Percentiles rank a stretch among this genome's conserved stretches.
Evolutionary conservation across 805 yeast species (phyloP).

Genomic region (Cephaloascus albidus): DNA sequence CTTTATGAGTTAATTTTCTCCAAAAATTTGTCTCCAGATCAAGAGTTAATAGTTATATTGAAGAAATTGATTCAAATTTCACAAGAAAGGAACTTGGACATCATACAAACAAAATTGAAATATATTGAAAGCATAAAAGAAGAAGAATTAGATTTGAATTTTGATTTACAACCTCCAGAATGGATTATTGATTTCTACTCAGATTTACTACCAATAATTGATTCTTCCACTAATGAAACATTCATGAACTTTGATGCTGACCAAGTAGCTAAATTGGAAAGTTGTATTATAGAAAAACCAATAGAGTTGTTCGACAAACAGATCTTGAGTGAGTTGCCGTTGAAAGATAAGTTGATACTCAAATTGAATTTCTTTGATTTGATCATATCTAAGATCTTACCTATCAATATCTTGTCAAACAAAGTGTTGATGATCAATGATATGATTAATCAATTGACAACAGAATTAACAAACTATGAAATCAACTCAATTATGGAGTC

Average conservation of each 20-base stretch:
- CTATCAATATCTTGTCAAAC: constrained; percentile 28
- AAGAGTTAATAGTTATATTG: constrained; percentile 13
- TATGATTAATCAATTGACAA: constrained; percentile 21
- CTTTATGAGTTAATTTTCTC: constrained; percentile 65
- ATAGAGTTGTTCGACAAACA: constrained; percentile 6
- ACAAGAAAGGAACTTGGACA: constrained; percentile 15
- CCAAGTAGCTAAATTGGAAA: constrained; percentile 24
- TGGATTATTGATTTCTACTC: constrained; percentile 66
- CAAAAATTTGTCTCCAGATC: constrained; percentile 21
- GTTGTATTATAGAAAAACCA: constrained; percentile 37
- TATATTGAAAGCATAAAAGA: constrained; percentile 22
- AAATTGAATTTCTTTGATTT: constrained; percentile 54
- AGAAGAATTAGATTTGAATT: constrained; percentile 22
- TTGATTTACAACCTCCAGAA: constrained; percentile 72
- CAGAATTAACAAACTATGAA: constrained; percentile 33
- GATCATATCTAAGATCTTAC: constrained; percentile 42
- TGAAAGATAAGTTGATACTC: constrained; percentile 29
- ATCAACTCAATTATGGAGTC: constrained; percentile 36
- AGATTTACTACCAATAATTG: constrained; percentile 51
- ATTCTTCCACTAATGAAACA: constrained; percentile 22
- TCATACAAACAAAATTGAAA: constrained; percentile 19
- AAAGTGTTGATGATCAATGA: constrained; percentile 25
- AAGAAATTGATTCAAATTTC: constrained; percentile 14
- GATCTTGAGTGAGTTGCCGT: constrained; percentile 2
- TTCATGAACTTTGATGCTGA: constrained; percentile 30